These are phyloP conservation scores for Dryas integrifolia DNA, from an alignment of 331 rosid species.

Conservation along the genomic window DNA sequence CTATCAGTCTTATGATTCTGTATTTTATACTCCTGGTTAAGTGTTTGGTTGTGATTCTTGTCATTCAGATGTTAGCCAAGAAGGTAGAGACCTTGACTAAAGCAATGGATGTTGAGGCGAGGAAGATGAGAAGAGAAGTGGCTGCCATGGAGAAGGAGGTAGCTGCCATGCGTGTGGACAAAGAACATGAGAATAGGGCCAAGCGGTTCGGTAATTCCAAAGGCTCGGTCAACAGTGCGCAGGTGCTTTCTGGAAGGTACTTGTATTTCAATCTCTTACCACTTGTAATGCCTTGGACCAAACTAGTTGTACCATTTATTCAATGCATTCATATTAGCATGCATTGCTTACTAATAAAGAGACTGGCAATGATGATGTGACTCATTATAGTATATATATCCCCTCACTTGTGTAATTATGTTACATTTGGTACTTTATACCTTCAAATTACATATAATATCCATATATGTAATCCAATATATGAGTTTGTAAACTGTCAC, in stretches of 20 bases:
- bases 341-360: background rate
- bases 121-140: conserved; percentile 98
- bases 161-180: conserved; percentile 96
- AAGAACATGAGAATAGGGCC: conserved; percentile 85
- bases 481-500: background rate
- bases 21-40: conserved; percentile 13
- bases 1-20: conserved; percentile 9
- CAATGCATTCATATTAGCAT: conserved; percentile 9
- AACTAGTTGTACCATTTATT: conserved; percentile 5
- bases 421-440: background rate
- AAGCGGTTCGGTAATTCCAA: conserved; percentile 71
- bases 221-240: conserved; percentile 71
- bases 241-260: conserved; percentile 93
- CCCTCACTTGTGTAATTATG: background rate
- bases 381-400: background rate
- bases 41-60: conserved; percentile 24
- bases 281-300: conserved; percentile 3
- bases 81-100: conserved; percentile 96
- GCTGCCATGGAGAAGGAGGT: conserved; percentile 98
- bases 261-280: conserved; percentile 15
- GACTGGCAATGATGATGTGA: background rate
- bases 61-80: conserved; percentile 85
- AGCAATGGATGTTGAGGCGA: conserved; percentile 99
- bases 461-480: background rate
- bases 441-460: background rate